Evolutionary conservation across 2,329 filamentous ascomycete genomes (phyloP).

Genomic region (Blumeria graminis): DNA sequence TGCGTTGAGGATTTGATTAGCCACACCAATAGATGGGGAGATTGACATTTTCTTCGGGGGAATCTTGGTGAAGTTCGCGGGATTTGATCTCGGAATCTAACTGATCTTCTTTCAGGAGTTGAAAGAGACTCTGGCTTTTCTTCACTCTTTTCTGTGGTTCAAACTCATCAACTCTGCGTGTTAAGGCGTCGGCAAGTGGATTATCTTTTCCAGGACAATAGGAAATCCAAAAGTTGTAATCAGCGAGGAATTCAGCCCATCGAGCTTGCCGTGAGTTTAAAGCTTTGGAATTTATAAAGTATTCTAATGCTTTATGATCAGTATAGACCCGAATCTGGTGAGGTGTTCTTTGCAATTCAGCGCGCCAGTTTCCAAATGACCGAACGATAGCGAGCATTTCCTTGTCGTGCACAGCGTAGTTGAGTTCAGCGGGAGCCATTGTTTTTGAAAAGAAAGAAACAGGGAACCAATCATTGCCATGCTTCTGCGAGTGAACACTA

Average conservation of each 20-base stretch:
- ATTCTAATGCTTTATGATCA: no score
- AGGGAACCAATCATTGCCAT: no score
- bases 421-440: no score
- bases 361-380: neutral
- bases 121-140: neutral
- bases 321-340: no score
- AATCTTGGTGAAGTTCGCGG: neutral
- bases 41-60: neutral
- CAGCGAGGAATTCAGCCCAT: neutral
- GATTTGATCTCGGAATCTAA: no score
- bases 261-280: neutral
- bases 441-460: no score
- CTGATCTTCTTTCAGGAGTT: neutral
- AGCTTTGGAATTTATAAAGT: no score
- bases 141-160: neutral
- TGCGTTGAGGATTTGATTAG: neutral
- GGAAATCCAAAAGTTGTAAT: neutral
- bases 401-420: neutral
- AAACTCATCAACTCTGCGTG: neutral
- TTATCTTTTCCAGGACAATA: neutral
- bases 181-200: neutral
- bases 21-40: neutral
- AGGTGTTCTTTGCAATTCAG: no score
- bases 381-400: neutral
- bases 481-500: neutral